These are phyloP conservation scores for Diplodia seriata DNA, from an alignment of 2,329 filamentous ascomycete species.

Conservation along the genomic window DNA sequence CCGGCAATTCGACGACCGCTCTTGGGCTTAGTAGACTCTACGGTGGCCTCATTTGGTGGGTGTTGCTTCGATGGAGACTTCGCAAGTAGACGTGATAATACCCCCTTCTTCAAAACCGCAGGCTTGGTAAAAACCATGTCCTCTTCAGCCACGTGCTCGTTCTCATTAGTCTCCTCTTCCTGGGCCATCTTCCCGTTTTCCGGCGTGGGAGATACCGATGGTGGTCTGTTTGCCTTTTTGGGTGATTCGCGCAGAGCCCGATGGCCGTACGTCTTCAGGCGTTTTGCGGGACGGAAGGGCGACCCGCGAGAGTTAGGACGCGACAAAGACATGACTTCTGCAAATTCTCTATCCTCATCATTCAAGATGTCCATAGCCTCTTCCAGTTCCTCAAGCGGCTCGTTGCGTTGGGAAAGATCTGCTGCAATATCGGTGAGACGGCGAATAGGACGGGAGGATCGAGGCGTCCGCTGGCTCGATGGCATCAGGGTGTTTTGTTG, in stretches of 20 bases:
- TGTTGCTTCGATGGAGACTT: conserved; percentile 34
- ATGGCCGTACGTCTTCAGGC: conserved; percentile 27
- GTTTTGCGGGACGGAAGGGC: conserved; percentile 31
- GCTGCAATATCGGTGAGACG: conserved; percentile 48
- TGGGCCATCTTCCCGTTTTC: conserved; percentile 30
- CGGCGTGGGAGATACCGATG: conserved; percentile 22
- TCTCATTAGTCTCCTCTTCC: conserved; percentile 25
- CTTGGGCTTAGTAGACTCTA: neutral
- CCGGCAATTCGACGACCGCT: neutral
- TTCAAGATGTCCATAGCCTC: conserved; percentile 37
- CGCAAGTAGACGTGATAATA: conserved; percentile 34
- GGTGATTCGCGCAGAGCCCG: conserved; percentile 16
- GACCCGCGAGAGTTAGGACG: conserved; percentile 5
- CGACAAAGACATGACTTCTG: conserved; percentile 34
- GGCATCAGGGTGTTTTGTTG: conserved; percentile 11
- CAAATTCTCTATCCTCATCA: conserved; percentile 35
- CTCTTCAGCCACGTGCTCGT: neutral
- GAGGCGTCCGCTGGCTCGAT: conserved; percentile 29
- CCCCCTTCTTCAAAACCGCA: conserved; percentile 39
- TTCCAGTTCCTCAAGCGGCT: conserved; percentile 21
- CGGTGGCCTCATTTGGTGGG: conserved; percentile 38
- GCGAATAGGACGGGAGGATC: conserved; percentile 34
- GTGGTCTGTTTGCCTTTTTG: conserved; percentile 23
- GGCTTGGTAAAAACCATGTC: conserved; percentile 34
- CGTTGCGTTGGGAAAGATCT: conserved; percentile 40